phyloP scores from a whole-genome alignment of 2,329 filamentous ascomycete genomes.

The Botrytis medusae region DNA sequence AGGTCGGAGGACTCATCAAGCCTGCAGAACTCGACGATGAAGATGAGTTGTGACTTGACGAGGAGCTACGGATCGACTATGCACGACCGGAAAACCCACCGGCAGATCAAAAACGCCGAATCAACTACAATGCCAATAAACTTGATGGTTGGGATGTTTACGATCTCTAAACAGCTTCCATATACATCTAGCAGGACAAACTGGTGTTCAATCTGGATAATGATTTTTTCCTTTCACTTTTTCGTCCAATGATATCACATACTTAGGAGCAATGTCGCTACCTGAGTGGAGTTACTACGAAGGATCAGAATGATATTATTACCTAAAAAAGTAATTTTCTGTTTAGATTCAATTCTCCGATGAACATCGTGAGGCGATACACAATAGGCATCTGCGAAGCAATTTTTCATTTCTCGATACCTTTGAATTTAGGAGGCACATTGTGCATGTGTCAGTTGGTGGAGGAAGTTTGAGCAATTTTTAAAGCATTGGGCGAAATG shows the following conservation, averaged over 20 bases:
- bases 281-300: conserved; percentile 33
- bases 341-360: conserved; percentile 36
- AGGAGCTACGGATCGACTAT: conserved; percentile 64
- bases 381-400: conserved; percentile 33
- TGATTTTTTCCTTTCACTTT: conserved; percentile 28
- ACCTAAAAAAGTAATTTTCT: conserved; percentile 37
- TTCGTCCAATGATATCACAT: conserved; percentile 24
- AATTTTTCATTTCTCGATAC: conserved; percentile 26
- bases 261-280: conserved; percentile 29
- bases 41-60: conserved; percentile 81
- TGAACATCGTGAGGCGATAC: conserved; percentile 33
- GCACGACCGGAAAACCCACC: conserved; percentile 26
- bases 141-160: conserved; percentile 68
- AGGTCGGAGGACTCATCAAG: conserved; percentile 93
- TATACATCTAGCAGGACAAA: conserved; percentile 8
- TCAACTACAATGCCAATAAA: conserved; percentile 35
- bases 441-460: conserved; percentile 14
- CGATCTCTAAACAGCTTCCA: conserved; percentile 48
- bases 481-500: conserved; percentile 3
- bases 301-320: conserved; percentile 34
- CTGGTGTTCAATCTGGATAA: conserved; percentile 33
- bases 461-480: conserved; percentile 19
- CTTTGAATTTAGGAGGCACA: conserved; percentile 19
- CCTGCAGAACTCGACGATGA: conserved; percentile 91
- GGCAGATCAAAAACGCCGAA: conserved; percentile 6